Conservation (phyloP, 306 rosid genomes). For the Hippophae gyantsensis region DNA sequence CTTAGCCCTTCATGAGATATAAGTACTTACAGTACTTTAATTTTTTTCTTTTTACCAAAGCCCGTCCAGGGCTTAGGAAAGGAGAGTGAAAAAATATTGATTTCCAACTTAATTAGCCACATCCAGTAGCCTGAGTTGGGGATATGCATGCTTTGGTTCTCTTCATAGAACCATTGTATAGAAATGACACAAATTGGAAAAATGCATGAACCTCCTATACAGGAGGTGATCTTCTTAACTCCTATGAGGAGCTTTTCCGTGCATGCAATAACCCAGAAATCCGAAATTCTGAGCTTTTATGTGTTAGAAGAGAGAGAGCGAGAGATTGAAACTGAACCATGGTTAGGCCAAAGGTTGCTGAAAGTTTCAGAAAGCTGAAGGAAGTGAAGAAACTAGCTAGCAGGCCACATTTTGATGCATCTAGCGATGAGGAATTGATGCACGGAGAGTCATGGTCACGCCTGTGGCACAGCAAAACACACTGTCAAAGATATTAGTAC, state of each 20-base stretch:
- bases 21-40: neutral
- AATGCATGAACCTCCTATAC: constrained; percentile 66
- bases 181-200: constrained; percentile 22
- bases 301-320: constrained; percentile 47
- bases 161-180: constrained; percentile 37
- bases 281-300: constrained; percentile 14
- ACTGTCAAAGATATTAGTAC: constrained; percentile 94
- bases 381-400: constrained; percentile 31
- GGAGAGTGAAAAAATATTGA: constrained; percentile 6
- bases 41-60: constrained; percentile 15
- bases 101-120: constrained; percentile 39
- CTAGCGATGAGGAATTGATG: constrained; percentile 88
- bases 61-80: constrained; percentile 42
- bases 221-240: constrained; percentile 35
- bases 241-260: constrained; percentile 47
- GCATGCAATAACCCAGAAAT: constrained; percentile 39
- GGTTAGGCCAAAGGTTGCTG: constrained; percentile 77
- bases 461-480: constrained; percentile 99
- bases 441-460: constrained; percentile 78
- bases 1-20: constrained; percentile 42
- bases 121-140: constrained; percentile 57
- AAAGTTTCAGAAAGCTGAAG: constrained; percentile 38
- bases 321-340: constrained; percentile 63
- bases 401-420: constrained; percentile 24
- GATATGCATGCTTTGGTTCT: constrained; percentile 28